Conservation (phyloP, 208 protist species). For the Wallacemonas sp. region DNA sequence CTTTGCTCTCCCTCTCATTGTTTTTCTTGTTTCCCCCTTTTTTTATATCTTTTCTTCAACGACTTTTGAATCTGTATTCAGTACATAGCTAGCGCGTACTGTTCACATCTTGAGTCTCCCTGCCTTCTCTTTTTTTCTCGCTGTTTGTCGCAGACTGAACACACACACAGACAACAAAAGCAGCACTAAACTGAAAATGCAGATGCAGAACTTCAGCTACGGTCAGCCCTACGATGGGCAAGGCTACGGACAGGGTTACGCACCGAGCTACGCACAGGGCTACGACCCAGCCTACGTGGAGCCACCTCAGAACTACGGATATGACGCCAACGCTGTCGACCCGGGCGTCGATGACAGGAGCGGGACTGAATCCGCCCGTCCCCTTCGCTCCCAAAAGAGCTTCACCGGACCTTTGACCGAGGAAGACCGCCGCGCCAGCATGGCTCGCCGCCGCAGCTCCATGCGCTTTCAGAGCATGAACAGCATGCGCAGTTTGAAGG, state of each 20-base stretch:
- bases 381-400: constrained; percentile 33
- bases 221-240: neutral
- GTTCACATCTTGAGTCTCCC: too few species aligned
- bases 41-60: too few species aligned
- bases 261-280: neutral
- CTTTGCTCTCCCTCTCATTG: neutral
- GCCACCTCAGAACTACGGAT: constrained; percentile 14
- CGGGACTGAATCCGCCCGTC: neutral
- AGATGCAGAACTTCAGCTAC: constrained; percentile 20
- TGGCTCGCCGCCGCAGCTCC: constrained; percentile 24
- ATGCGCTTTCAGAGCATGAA: constrained; percentile 11
- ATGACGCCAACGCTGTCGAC: neutral
- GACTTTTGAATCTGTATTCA: too few species aligned
- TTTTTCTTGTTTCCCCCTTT: neutral
- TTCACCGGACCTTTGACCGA: constrained; percentile 35
- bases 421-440: constrained; percentile 27
- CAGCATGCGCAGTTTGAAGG: constrained; percentile 13
- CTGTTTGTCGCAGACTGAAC: too few species aligned
- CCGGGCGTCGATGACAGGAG: neutral
- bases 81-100: too few species aligned
- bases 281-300: neutral
- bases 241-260: constrained; percentile 5
- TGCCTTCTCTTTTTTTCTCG: too few species aligned
- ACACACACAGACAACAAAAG: neutral
- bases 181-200: neutral